A percentile compares a stretch with the other conserved stretches of the same genome.
These are phyloP conservation scores for Micromonas commoda DNA, from an alignment of 139 green algal genomes.

Conservation along the genomic window DNA sequence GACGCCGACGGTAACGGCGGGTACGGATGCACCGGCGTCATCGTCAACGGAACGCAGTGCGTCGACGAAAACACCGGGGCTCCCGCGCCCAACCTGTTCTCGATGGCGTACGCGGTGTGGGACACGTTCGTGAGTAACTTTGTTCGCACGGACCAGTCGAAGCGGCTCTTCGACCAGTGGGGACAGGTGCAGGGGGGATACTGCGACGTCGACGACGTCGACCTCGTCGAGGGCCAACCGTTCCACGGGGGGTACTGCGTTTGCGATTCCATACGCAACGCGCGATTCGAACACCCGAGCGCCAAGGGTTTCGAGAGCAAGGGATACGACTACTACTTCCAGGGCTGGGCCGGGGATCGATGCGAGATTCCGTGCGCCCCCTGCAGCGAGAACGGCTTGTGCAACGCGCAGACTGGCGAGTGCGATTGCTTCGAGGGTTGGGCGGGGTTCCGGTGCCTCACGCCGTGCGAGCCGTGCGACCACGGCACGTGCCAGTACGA, in stretches of 20 bases:
- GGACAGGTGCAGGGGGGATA: constrained; percentile 4
- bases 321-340: constrained; percentile 22
- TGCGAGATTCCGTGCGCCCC: constrained; percentile 28
- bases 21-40: constrained; percentile 5
- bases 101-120: neutral
- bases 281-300: constrained; percentile 10
- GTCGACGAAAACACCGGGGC: neutral
- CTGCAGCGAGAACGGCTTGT: constrained; percentile 23
- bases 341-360: constrained; percentile 20
- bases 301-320: neutral
- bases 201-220: neutral
- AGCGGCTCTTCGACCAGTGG: neutral
- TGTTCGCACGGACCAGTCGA: neutral
- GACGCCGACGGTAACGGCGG: neutral
- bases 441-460: constrained; percentile 27
- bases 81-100: neutral
- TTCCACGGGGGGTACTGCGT: constrained; percentile 9
- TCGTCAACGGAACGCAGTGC: constrained; percentile 19
- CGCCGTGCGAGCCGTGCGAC: constrained; percentile 23
- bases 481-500: constrained; percentile 26
- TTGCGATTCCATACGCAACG: constrained; percentile 14
- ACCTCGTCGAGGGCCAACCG: neutral
- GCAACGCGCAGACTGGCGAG: constrained; percentile 10
- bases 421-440: constrained; percentile 24
- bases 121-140: neutral